Percentiles rank a stretch among this genome's conserved stretches.
phyloP scores from a whole-genome alignment of 495 filamentous ascomycete genomes.

The Aspergillus incahuasiensis region DNA sequence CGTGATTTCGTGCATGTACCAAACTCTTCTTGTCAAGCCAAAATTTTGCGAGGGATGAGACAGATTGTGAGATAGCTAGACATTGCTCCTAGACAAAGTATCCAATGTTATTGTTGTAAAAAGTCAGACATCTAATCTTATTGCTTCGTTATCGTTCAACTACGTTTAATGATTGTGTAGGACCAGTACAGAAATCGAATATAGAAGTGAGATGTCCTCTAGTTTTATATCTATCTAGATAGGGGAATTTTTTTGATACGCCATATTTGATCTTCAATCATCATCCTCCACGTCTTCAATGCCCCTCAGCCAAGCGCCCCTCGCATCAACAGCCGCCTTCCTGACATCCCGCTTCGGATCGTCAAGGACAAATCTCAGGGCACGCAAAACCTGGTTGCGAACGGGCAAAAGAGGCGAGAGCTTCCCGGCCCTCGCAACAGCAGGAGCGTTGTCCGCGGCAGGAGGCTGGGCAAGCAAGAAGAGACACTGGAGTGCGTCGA shows the following conservation, averaged over 20 bases:
- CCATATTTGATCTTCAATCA: constrained; percentile 24
- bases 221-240: neutral
- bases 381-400: constrained; percentile 50
- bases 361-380: constrained; percentile 53
- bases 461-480: constrained; percentile 46
- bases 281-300: constrained; percentile 61
- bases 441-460: constrained; percentile 18
- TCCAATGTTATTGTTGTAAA: no score
- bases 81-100: neutral
- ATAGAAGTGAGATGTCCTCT: no score
- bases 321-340: constrained; percentile 63
- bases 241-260: no score
- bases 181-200: no score
- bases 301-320: constrained; percentile 56
- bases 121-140: no score
- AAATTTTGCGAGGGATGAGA: no score
- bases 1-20: no score
- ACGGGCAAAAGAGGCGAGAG: constrained; percentile 53
- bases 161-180: no score
- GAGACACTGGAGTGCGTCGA: constrained; percentile 52
- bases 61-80: no score
- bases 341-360: constrained; percentile 65
- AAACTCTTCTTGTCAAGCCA: no score
- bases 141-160: no score
- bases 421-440: constrained; percentile 30